Conservation (phyloP, 1,284 basidiomycete genomes). For the Pisolithus thermaeus region DNA sequence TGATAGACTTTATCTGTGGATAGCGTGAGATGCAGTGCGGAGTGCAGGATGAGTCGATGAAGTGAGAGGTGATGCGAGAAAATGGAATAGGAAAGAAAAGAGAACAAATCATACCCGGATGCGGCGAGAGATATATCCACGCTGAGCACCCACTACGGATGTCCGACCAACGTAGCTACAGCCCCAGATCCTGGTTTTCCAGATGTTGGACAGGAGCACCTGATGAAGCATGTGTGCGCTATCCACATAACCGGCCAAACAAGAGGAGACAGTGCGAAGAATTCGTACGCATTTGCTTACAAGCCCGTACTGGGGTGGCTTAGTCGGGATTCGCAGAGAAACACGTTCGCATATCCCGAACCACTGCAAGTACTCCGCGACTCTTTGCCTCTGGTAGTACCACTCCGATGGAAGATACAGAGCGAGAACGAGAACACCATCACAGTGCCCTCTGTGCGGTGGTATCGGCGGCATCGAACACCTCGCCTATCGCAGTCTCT, state of each 20-base stretch:
- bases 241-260: conserved; percentile 6
- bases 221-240: conserved; percentile 32
- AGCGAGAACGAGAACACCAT: too few species aligned
- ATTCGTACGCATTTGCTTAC: conserved; percentile 56
- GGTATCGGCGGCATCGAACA: too few species aligned
- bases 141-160: conserved; percentile 34
- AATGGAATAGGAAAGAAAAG: conserved; percentile 20
- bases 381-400: too few species aligned
- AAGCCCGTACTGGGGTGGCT: too few species aligned
- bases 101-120: conserved; percentile 20
- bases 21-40: neutral
- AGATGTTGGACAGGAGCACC: conserved; percentile 67
- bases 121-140: too few species aligned
- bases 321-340: conserved; percentile 50
- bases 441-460: too few species aligned
- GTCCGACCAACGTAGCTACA: conserved; percentile 77
- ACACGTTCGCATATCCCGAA: conserved; percentile 64
- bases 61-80: neutral
- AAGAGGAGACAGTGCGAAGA: conserved; percentile 1
- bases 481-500: too few species aligned
- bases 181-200: conserved; percentile 61
- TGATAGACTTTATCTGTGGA: conserved; percentile 63
- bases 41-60: too few species aligned
- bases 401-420: too few species aligned
- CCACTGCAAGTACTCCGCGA: conserved; percentile 40